Percentiles rank a stretch among this genome's conserved stretches.
These are phyloP conservation scores for Lunularia cruciata DNA, from an alignment of 225 moss, liverwort and hornwort species.

Conservation along the genomic window DNA sequence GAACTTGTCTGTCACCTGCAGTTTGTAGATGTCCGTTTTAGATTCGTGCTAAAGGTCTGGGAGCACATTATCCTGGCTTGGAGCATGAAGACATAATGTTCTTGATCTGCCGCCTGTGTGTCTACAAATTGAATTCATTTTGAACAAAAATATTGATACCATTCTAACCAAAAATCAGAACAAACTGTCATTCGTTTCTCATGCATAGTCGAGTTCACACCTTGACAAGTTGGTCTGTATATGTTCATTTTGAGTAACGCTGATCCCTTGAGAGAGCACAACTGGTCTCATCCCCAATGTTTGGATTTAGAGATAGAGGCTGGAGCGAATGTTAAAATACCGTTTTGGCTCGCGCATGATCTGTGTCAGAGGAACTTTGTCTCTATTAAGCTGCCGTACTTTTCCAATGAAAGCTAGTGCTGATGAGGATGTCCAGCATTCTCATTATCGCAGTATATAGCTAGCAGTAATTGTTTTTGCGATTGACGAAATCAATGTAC, in stretches of 20 bases:
- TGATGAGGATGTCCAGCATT: too few relatives aligned
- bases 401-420: conserved; percentile 71
- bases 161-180: too few relatives aligned
- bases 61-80: conserved; percentile 81
- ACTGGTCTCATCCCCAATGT: neutral
- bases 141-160: neutral
- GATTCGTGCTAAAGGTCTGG: conserved; percentile 73
- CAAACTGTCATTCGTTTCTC: neutral
- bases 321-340: conserved; percentile 74
- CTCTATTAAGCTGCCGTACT: conserved; percentile 66
- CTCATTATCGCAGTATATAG: too few relatives aligned
- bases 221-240: neutral
- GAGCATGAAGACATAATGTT: conserved; percentile 72
- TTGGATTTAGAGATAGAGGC: conserved; percentile 56
- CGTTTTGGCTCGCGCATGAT: conserved; percentile 85
- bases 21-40: conserved; percentile 67
- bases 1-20: too few relatives aligned
- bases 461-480: too few relatives aligned
- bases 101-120: neutral
- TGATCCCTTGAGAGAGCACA: neutral
- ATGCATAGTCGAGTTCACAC: neutral
- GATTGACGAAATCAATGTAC: too few relatives aligned
- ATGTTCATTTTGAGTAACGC: neutral
- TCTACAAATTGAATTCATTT: too few relatives aligned
- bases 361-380: conserved; percentile 62